Evolutionary conservation across 345 rosid genomes (phyloP), one percentile per base, ranked within the genome.

Genomic region (Rhodomyrtus tomentosa): DNA sequence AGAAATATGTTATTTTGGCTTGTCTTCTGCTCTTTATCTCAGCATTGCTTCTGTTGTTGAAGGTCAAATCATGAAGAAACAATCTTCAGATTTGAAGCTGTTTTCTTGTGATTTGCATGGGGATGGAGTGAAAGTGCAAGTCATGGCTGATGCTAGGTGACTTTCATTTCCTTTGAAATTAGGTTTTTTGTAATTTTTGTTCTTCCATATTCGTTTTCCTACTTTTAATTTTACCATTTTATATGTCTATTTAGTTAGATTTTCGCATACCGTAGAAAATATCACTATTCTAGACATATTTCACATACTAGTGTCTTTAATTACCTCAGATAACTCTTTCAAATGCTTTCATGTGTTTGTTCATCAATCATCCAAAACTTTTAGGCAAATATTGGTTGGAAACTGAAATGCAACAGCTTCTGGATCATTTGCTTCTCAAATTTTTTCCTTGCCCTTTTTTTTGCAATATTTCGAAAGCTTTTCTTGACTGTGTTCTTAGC

Each of bases 131-230:
- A 98, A 98, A 89, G 96, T 98, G 82, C 99, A 98, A 89, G 98
- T 98, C 40, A 98, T 96, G 98, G 93, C 98, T 87, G 99, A 95
- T 91, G 94, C 93, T 11, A 95, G 99, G 99, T 96, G 86, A 76
- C 76, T 73, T 36, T 25, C 84, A 36, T 48, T 36, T 29, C 50
- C 32, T 24, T 58, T 52, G 22, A 29, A 56, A 29, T 24, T 53
- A 74, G 10, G 13, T n/a, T 85, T 81, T 42, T 20, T 58, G 16
- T 36, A 58, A 18, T 25, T 81, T 27, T 50, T 14, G 51, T 4
- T 36, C 22, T 32, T 51, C 29, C 5, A 29, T 68, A 12, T 62
- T 81, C 42, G 53, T 53, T 85, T 42, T 40, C 49, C 53, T n/a
- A 80, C 36, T 80, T 38, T 25, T 74, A 29, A 38, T 29, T 56